Conservation (phyloP, 169 alveolate genomes). For the Perkinsus chesapeaki region DNA sequence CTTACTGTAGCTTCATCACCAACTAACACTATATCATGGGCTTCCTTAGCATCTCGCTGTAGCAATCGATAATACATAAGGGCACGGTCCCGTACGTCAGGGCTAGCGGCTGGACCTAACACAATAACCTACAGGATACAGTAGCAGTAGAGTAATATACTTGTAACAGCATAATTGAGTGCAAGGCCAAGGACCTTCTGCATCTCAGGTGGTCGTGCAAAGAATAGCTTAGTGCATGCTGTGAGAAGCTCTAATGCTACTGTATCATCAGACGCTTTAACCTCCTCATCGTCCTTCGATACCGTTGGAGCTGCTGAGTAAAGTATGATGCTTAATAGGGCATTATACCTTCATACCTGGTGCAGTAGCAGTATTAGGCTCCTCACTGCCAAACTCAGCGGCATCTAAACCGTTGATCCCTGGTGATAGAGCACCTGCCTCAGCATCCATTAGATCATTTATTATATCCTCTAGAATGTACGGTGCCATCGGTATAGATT, state of each 20-base stretch:
- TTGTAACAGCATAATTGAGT: not conserved
- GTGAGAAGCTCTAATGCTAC: constrained; percentile 64
- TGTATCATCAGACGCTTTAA: constrained; percentile 27
- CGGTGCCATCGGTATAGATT: constrained; percentile 60
- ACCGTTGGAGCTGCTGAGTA: constrained; percentile 54
- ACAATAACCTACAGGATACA: not conserved
- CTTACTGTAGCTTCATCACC: not conserved
- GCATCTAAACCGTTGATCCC: constrained; percentile 20
- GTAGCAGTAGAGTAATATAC: not conserved
- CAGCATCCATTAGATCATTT: not conserved
- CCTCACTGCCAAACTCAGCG: constrained; percentile 29
- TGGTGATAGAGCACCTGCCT: constrained; percentile 16
- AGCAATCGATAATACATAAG: not conserved
- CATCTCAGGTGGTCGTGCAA: constrained; percentile 91
- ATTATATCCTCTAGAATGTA: constrained; percentile 50
- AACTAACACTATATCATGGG: not conserved
- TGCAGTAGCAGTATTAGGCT: constrained; percentile 38
- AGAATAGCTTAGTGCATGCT: constrained; percentile 73
- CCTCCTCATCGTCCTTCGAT: constrained; percentile 47
- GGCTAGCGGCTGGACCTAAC: not conserved
- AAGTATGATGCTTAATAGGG: constrained; percentile 36
- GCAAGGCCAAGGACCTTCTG: not conserved
- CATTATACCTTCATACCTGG: constrained; percentile 59
- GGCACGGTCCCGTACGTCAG: not conserved
- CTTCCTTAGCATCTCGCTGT: not conserved